phyloP scores from a whole-genome alignment of 257 asterid species.

The Paraleonurus japonicus region DNA sequence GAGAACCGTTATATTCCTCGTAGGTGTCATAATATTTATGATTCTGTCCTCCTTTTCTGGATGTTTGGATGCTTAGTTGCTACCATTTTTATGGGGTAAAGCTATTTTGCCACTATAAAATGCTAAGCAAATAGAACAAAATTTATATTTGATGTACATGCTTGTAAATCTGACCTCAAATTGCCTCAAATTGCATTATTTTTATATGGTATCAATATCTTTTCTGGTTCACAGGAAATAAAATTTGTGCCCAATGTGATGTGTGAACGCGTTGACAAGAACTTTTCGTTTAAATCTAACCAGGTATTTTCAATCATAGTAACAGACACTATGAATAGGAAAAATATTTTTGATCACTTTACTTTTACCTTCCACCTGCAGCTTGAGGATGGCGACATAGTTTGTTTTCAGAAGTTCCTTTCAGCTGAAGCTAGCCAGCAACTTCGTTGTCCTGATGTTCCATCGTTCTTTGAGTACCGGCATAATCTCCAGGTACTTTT shows the following conservation, averaged over 20 bases:
- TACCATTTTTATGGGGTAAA: not conserved
- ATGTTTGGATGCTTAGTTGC: conserved; percentile 10
- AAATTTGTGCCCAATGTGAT: conserved; percentile 44
- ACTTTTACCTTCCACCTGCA: conserved; percentile 30
- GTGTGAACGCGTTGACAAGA: conserved; percentile 50
- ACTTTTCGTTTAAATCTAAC: conserved; percentile 35
- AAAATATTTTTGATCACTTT: conserved; percentile 12
- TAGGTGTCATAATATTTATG: not conserved
- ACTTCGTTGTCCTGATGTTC: conserved; percentile 44
- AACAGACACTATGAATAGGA: conserved; percentile 3
- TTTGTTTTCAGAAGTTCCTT: conserved; percentile 50
- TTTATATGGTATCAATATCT: conserved; percentile 1
- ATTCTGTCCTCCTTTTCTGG: not conserved
- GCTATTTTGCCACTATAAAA: conserved; percentile 11
- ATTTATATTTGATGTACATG: not conserved
- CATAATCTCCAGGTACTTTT: conserved; percentile 48
- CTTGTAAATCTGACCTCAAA: not conserved
- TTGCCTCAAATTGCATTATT: no score
- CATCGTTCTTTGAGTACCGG: conserved; percentile 50
- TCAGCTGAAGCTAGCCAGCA: conserved; percentile 31
- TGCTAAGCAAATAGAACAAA: conserved; percentile 8
- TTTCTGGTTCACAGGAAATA: conserved; percentile 45
- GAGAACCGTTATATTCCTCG: not conserved
- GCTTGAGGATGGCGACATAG: conserved; percentile 58
- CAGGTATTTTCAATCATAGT: conserved; percentile 37